These are phyloP conservation scores for Scenedesmus sp. DNA, from an alignment of 163 green algal genomes.

Conservation along the genomic window DNA sequence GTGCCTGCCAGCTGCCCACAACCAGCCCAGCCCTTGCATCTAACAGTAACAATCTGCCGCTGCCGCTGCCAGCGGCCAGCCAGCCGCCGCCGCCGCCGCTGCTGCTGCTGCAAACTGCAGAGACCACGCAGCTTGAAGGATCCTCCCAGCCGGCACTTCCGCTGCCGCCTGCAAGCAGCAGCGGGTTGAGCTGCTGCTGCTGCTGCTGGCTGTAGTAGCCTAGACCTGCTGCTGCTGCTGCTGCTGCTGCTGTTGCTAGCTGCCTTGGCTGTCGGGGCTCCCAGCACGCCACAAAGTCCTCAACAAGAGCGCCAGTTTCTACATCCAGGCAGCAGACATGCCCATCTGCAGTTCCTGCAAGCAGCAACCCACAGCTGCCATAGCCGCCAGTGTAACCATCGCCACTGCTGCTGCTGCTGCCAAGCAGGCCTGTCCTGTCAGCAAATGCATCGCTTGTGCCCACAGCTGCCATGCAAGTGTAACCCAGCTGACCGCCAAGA, in stretches of 20 bases:
- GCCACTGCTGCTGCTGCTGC: not conserved
- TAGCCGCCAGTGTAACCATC: not conserved
- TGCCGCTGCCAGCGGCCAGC: slow-evolving; percentile 38
- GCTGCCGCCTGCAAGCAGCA: not conserved
- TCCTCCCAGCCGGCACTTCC: slow-evolving; percentile 22
- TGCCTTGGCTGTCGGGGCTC: not conserved
- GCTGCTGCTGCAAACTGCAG: slow-evolving; percentile 10
- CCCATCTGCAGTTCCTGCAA: slow-evolving; percentile 46
- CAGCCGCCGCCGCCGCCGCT: slow-evolving; percentile 19
- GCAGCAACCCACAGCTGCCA: slow-evolving; percentile 12
- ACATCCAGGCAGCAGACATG: slow-evolving; percentile 37
- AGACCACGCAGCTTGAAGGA: not conserved
- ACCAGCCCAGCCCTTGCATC: slow-evolving; percentile 9
- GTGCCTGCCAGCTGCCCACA: slow-evolving; percentile 27
- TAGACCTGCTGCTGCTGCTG: slow-evolving; percentile 29
- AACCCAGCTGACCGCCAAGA: slow-evolving; percentile 23
- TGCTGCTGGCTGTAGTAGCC: slow-evolving; percentile 11
- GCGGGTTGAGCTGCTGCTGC: not conserved
- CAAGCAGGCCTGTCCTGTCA: not conserved
- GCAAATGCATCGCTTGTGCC: not conserved
- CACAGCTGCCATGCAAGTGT: slow-evolving; percentile 35
- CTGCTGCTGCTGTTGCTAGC: not conserved
- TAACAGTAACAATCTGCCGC: slow-evolving; percentile 13
- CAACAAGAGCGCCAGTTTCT: slow-evolving; percentile 24
- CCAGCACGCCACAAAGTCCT: slow-evolving; percentile 18